Evolutionary conservation across 2,329 filamentous ascomycete species (phyloP).

Genomic region (Arthroderma uncinatum): DNA sequence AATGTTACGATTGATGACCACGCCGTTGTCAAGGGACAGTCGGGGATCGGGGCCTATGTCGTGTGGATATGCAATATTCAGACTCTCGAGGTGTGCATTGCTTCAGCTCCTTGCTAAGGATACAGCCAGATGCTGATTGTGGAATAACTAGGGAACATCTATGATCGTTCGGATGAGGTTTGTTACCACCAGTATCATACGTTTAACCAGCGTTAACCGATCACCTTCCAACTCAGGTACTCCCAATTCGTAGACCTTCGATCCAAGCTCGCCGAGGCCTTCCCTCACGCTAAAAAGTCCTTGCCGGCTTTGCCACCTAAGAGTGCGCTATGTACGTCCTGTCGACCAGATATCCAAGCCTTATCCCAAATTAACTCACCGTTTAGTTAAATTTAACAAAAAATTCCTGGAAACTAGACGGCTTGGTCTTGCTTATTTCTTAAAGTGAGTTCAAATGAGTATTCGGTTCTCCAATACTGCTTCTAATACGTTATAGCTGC

Average conservation of each 20-base stretch:
- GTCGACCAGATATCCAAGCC: neutral
- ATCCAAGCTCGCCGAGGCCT: slow-evolving; percentile 60
- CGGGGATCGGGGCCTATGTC: slow-evolving; percentile 72
- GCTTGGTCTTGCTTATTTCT: slow-evolving; percentile 75
- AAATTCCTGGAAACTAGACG: slow-evolving; percentile 77
- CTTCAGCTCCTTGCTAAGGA: neutral
- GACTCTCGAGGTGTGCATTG: slow-evolving; percentile 61
- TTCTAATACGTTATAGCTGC: slow-evolving; percentile 47
- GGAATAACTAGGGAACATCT: slow-evolving; percentile 38
- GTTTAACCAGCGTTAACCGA: neutral
- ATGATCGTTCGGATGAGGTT: slow-evolving; percentile 50
- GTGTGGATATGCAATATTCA: slow-evolving; percentile 87
- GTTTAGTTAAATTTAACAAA: slow-evolving; percentile 55
- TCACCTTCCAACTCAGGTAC: slow-evolving; percentile 45
- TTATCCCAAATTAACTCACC: slow-evolving; percentile 14
- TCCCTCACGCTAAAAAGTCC: slow-evolving; percentile 73
- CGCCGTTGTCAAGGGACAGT: slow-evolving; percentile 48
- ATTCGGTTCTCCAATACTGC: neutral
- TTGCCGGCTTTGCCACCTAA: slow-evolving; percentile 87
- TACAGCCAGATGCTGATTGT: slow-evolving; percentile 15
- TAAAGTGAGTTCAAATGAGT: slow-evolving; percentile 55
- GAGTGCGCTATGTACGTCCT: slow-evolving; percentile 63
- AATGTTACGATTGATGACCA: slow-evolving; percentile 52
- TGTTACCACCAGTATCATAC: slow-evolving; percentile 14
- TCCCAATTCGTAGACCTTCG: slow-evolving; percentile 87